phyloP scores from a whole-genome alignment of 768 basidiomycete genomes.

The Termitomyces heimii region DNA sequence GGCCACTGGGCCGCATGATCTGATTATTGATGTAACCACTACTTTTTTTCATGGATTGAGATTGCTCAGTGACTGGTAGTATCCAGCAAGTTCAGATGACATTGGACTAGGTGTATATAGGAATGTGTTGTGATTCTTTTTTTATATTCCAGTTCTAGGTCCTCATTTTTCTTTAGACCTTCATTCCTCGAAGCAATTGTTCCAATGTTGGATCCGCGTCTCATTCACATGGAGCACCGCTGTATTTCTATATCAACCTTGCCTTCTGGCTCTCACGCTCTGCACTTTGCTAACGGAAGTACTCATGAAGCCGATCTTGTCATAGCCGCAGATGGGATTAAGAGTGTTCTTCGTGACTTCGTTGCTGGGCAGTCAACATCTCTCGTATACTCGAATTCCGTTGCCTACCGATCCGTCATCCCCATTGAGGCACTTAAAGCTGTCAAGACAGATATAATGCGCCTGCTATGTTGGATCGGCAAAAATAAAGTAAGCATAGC shows the following conservation, averaged over 20 bases:
- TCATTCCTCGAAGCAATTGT: slow-evolving; percentile 44
- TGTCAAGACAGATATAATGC: slow-evolving; percentile 31
- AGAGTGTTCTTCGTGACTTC: slow-evolving; percentile 36
- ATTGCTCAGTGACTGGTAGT: slow-evolving; percentile 18
- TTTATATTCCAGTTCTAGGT: neutral
- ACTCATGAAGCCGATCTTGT: slow-evolving; percentile 40
- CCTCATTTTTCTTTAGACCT: slow-evolving; percentile 28
- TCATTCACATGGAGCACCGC: slow-evolving; percentile 46
- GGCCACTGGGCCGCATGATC: slow-evolving; percentile 35
- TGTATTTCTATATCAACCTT: slow-evolving; percentile 29
- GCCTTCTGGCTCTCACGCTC: slow-evolving; percentile 20
- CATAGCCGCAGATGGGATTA: slow-evolving; percentile 49
- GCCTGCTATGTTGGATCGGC: slow-evolving; percentile 38
- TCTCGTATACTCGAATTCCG: slow-evolving; percentile 37
- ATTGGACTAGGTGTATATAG: slow-evolving; percentile 41
- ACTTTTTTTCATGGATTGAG: neutral
- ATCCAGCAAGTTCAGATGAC: slow-evolving; percentile 26
- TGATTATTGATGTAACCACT: slow-evolving; percentile 36
- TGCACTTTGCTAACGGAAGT: slow-evolving; percentile 46
- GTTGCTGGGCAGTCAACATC: slow-evolving; percentile 19
- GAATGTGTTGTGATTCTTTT: neutral
- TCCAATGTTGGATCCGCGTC: slow-evolving; percentile 32
- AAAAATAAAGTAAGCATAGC: slow-evolving; percentile 34
- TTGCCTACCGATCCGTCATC: slow-evolving; percentile 45
- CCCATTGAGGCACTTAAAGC: slow-evolving; percentile 30